Percentiles rank a stretch among this genome's conserved stretches.
phyloP scores from a whole-genome alignment of 495 filamentous ascomycete genomes.

The Podospora pseudopauciseta region DNA sequence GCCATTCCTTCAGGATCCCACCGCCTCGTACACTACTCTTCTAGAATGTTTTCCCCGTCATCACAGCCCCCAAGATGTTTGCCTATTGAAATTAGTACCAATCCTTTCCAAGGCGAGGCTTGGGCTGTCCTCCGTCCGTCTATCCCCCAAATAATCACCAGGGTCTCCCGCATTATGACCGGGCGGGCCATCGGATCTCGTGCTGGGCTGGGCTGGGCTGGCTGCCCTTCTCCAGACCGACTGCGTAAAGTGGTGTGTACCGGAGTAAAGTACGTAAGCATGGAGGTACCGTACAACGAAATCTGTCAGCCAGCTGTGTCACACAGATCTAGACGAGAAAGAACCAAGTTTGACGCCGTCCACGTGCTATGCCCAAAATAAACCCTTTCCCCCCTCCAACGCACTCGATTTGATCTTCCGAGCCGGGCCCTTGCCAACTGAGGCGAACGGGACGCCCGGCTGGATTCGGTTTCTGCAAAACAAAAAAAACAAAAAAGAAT shows the following conservation, averaged over 20 bases:
- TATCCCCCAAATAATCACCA: not conserved
- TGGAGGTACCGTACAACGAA: not conserved
- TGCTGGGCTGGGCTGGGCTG: not conserved
- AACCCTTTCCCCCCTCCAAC: not conserved
- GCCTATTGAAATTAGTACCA: not conserved
- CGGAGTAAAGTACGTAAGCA: not conserved
- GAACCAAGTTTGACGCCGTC: not conserved
- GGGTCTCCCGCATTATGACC: constrained; percentile 7
- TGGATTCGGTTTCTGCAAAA: not conserved
- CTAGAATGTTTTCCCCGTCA: not conserved
- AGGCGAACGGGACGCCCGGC: not conserved
- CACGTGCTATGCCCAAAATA: constrained; percentile 2
- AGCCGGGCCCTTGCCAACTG: not conserved
- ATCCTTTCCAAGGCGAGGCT: not conserved
- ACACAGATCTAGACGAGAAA: not conserved
- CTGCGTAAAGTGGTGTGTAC: not conserved
- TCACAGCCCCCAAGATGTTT: not conserved
- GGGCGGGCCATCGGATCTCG: constrained; percentile 4
- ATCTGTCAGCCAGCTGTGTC: not conserved
- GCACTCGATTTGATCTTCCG: constrained; percentile 3
- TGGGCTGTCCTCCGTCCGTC: too few relatives aligned
- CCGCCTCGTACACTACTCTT: not conserved
- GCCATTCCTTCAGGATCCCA: not conserved
- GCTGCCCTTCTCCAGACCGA: not conserved
- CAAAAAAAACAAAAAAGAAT: not conserved